Evolutionary conservation across 2,329 filamentous ascomycete genomes (phyloP).

Genomic region (Trichoderma koningii): DNA sequence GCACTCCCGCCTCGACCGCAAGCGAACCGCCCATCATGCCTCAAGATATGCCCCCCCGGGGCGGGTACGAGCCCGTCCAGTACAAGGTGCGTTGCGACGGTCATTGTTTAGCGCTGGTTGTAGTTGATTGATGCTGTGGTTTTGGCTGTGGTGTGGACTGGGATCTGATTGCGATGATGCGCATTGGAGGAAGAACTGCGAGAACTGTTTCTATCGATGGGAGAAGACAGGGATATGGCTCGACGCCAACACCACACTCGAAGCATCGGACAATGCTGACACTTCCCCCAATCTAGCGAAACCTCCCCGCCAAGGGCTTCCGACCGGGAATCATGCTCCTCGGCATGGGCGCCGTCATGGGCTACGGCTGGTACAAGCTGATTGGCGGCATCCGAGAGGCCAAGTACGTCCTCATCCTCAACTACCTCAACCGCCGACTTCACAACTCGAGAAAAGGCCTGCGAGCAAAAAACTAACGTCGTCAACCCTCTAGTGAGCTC

Average conservation of each 20-base stretch:
- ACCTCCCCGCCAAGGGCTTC: conserved; percentile 89
- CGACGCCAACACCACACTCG: background rate
- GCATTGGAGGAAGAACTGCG: background rate
- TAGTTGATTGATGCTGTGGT: background rate
- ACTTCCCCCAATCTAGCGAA: conserved; percentile 61
- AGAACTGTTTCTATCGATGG: background rate
- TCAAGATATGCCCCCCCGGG: conserved; percentile 94
- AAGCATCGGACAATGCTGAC: background rate
- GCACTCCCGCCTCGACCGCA: conserved; percentile 27
- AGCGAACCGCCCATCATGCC: conserved; percentile 65
- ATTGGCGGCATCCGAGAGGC: conserved; percentile 83
- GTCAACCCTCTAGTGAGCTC: conserved; percentile 66
- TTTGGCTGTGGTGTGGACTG: no score
- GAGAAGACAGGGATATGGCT: background rate
- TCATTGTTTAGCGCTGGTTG: background rate
- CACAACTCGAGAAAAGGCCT: background rate
- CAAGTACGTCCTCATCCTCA: conserved; percentile 64
- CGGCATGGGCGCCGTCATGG: conserved; percentile 76
- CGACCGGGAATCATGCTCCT: conserved; percentile 77
- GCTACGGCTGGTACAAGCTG: conserved; percentile 87
- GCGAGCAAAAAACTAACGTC: conserved; percentile 1
- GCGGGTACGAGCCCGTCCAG: conserved; percentile 95
- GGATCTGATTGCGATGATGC: background rate
- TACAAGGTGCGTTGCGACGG: conserved; percentile 72
- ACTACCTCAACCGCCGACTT: background rate